Conservation (phyloP, 2,329 filamentous ascomycete genomes). For the Beauveria australis region DNA sequence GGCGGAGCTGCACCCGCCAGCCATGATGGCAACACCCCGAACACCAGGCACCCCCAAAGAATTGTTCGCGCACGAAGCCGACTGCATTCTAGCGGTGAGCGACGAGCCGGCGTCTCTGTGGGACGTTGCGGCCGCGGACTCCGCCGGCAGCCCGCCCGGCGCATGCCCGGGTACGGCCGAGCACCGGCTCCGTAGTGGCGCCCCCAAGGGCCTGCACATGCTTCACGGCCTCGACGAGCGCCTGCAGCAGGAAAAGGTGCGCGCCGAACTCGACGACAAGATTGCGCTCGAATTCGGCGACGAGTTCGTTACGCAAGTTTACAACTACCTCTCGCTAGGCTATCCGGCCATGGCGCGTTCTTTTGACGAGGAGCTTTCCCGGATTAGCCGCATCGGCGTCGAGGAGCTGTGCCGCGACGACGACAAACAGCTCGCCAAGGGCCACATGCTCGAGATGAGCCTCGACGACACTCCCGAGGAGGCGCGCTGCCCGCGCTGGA, state of each 20-base stretch:
- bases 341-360: slow-evolving; percentile 78
- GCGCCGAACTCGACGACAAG: slow-evolving; percentile 43
- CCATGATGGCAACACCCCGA: slow-evolving; percentile 43
- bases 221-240: slow-evolving; percentile 45
- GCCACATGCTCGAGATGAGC: slow-evolving; percentile 60
- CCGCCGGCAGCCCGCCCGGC: slow-evolving; percentile 6
- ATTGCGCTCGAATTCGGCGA: slow-evolving; percentile 67
- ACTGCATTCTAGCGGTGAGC: slow-evolving; percentile 25
- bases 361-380: slow-evolving; percentile 78
- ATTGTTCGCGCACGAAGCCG: slow-evolving; percentile 34
- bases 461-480: slow-evolving; percentile 34
- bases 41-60: slow-evolving; percentile 34
- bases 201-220: slow-evolving; percentile 39
- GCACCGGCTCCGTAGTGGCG: slow-evolving; percentile 21
- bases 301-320: slow-evolving; percentile 85
- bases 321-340: slow-evolving; percentile 90
- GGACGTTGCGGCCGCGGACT: slow-evolving; percentile 15
- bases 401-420: slow-evolving; percentile 67
- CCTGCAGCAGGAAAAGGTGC: slow-evolving; percentile 40
- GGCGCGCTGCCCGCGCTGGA: slow-evolving; percentile 64
- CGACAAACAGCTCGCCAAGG: slow-evolving; percentile 49
- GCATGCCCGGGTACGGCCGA: slow-evolving; percentile 16
- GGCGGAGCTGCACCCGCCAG: slow-evolving; percentile 35
- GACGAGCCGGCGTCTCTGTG: slow-evolving; percentile 31
- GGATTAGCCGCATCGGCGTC: slow-evolving; percentile 64